Conservation (phyloP, 441 rosid genomes). For the Breynia disticha region DNA sequence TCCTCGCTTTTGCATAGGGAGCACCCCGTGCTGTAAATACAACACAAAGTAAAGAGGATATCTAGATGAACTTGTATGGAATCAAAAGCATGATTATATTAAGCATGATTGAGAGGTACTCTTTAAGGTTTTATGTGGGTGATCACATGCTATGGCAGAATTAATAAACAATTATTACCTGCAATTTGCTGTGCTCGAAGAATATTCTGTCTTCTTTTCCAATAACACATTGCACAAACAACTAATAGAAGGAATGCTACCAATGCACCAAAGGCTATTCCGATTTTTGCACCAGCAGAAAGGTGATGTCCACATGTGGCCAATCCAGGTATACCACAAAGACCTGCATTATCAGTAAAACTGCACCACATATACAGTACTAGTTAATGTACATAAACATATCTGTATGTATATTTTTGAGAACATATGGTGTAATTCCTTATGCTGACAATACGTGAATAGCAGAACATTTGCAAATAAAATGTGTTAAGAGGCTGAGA, state of each 20-base stretch:
- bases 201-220: constrained; percentile 89
- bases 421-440: too few relatives aligned
- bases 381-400: constrained; percentile 1
- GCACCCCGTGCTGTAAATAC: constrained; percentile 75
- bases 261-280: constrained; percentile 57
- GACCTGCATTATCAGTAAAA: constrained; percentile 88
- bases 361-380: constrained; percentile 32
- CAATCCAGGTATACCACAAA: constrained; percentile 95
- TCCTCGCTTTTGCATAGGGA: constrained; percentile 83
- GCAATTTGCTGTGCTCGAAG: constrained; percentile 73
- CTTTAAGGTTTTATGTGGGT: too few relatives aligned
- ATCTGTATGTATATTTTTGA: too few relatives aligned
- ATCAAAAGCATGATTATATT: neutral
- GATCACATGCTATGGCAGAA: too few relatives aligned
- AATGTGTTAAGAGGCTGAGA: neutral
- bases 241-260: constrained; percentile 45
- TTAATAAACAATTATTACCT: too few relatives aligned
- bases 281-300: constrained; percentile 69
- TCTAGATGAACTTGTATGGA: constrained; percentile 4
- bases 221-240: constrained; percentile 56
- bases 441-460: too few relatives aligned
- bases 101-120: neutral
- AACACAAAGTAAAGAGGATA: neutral
- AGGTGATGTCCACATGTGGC: constrained; percentile 70
- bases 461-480: too few relatives aligned